Evolutionary conservation across 345 rosid genomes (phyloP).

Genomic region (Odontarrhena argentea): DNA sequence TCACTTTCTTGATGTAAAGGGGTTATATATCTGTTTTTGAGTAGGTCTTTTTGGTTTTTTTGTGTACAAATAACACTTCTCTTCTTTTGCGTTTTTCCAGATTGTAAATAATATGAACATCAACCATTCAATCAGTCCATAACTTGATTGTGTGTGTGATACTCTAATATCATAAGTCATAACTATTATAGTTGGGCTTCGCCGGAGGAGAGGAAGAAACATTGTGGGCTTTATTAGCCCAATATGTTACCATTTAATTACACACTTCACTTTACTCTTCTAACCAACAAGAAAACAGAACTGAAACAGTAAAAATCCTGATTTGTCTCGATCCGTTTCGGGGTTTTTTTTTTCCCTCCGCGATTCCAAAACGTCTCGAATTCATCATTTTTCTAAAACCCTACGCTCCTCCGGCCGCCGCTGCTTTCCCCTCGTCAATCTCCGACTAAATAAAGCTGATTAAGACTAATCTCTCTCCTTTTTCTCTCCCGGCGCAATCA

Average conservation of each 20-base stretch:
- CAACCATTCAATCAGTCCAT: not conserved
- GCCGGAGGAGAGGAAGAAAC: not conserved
- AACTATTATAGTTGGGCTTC: not conserved
- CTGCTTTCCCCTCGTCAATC: conserved; percentile 9
- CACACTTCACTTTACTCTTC: not conserved
- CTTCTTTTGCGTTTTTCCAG: not conserved
- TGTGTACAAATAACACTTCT: not conserved
- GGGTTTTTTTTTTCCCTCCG: conserved; percentile 36
- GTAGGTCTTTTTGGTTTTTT: not conserved
- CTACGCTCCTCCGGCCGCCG: conserved; percentile 43
- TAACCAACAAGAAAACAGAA: not conserved
- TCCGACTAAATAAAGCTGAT: not conserved
- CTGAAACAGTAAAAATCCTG: not conserved
- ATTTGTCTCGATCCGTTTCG: conserved; percentile 2
- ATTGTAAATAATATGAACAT: conserved; percentile 11
- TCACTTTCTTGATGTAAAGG: conserved; percentile 13
- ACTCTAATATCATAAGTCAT: no score
- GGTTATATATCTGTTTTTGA: not conserved
- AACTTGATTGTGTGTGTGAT: not conserved
- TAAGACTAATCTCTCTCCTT: not conserved
- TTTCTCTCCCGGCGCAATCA: conserved; percentile 1
- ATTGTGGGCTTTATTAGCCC: conserved; percentile 21
- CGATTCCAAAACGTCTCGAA: conserved; percentile 19
- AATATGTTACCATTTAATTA: not conserved
- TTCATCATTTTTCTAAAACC: conserved; percentile 31